A percentile compares a stretch with the other conserved stretches of the same genome.
Evolutionary conservation across 2,329 filamentous ascomycete species (phyloP).

Genomic region (Talaromyces sp.): DNA sequence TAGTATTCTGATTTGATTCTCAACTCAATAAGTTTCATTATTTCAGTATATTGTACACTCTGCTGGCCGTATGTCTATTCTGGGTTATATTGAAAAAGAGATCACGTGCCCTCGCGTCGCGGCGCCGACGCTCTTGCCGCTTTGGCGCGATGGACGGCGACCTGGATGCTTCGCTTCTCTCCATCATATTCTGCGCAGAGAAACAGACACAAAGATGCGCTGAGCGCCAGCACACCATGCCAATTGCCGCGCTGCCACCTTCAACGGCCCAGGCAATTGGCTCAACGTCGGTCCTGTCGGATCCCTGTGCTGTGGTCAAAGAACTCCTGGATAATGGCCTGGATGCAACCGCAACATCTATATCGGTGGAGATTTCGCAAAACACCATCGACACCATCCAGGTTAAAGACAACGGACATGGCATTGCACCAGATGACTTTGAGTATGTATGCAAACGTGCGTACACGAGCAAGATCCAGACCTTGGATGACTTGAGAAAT

Average conservation of each 20-base stretch:
- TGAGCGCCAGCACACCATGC: slow-evolving; percentile 28
- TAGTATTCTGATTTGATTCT: background rate
- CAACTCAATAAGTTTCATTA: background rate
- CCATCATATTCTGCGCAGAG: background rate
- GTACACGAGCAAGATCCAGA: slow-evolving; percentile 60
- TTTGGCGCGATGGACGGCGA: background rate
- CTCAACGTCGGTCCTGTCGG: slow-evolving; percentile 52
- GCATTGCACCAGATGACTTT: slow-evolving; percentile 54
- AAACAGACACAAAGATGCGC: background rate
- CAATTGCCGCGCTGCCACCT: slow-evolving; percentile 40
- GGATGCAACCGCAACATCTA: slow-evolving; percentile 54
- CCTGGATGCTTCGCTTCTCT: background rate
- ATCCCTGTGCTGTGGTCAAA: slow-evolving; percentile 55
- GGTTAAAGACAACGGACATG: slow-evolving; percentile 59
- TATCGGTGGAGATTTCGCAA: slow-evolving; percentile 53
- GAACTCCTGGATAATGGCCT: slow-evolving; percentile 65
- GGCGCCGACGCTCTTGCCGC: slow-evolving; percentile 4
- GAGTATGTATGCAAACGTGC: slow-evolving; percentile 51
- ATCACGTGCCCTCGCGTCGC: slow-evolving; percentile 8
- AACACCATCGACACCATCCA: slow-evolving; percentile 60
- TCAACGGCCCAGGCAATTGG: slow-evolving; percentile 47
- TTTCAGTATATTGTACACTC: background rate
- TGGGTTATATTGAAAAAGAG: background rate
- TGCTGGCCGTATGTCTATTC: background rate
- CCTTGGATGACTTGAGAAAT: slow-evolving; percentile 50